phyloP scores from a whole-genome alignment of 257 asterid genomes.

The Knoxia roxburghii region DNA sequence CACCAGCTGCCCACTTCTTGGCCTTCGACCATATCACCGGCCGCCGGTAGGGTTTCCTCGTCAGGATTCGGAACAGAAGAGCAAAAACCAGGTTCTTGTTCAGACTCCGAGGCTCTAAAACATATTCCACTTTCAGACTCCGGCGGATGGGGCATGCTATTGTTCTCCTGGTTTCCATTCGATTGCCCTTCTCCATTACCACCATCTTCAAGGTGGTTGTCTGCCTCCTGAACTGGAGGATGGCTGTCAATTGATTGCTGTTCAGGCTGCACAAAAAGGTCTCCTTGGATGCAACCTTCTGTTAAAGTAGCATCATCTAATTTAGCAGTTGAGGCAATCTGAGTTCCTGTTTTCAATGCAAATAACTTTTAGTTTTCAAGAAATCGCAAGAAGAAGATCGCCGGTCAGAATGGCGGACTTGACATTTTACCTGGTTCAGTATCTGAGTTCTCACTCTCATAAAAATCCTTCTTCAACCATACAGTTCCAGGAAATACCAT shows the following conservation, averaged over 20 bases:
- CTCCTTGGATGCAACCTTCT: slow-evolving; percentile 16
- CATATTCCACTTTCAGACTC: background rate
- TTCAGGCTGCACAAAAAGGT: slow-evolving; percentile 12
- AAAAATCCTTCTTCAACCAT: slow-evolving; percentile 70
- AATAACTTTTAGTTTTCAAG: background rate
- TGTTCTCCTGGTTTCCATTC: background rate
- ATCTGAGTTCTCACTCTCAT: slow-evolving; percentile 18
- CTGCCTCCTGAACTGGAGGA: slow-evolving; percentile 8
- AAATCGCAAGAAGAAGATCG: slow-evolving; percentile 2
- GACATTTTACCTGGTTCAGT: slow-evolving; percentile 34
- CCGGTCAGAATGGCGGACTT: slow-evolving; percentile 4
- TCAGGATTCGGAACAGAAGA: slow-evolving; percentile 16
- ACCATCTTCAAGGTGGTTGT: background rate
- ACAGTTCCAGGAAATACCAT: slow-evolving; percentile 93
- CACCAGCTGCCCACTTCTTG: slow-evolving; percentile 22
- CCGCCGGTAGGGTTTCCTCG: too few species aligned
- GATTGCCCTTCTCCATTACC: background rate
- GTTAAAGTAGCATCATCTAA: slow-evolving; percentile 11
- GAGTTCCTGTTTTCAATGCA: slow-evolving; percentile 18
- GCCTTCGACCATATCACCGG: slow-evolving; percentile 21
- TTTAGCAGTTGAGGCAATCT: slow-evolving; percentile 11
- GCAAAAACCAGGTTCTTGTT: background rate
- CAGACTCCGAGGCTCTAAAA: background rate
- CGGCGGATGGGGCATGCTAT: background rate
- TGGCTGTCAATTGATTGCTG: slow-evolving; percentile 8